Evolutionary conservation across 108 stramenopile genomes (phyloP), one percentile per base, ranked within the genome.

Genomic region (Aurantiochytrium sp.): DNA sequence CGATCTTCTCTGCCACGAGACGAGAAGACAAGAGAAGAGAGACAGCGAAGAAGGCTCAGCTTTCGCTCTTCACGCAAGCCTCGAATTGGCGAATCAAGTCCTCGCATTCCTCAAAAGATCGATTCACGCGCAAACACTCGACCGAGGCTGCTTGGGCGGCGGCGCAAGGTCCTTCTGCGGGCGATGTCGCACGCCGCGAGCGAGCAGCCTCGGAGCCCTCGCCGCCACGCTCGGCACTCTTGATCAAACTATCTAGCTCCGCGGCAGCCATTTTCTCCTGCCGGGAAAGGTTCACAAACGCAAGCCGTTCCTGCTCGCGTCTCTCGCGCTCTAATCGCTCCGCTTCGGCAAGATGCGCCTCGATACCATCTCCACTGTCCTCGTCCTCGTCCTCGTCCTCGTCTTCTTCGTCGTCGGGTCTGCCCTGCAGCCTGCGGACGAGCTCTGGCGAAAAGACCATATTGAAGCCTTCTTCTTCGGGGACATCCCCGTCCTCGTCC

Each of bases 361-460:
- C 64, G 42, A 69, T 18, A 23, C 64, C 64, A 18, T 28, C 64
- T 8, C 25, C 64, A 69, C 21, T 4, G 10, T 69, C 64, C 8
- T 14, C 64, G 4, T 42, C 35, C 21, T 69, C 42, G 64, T 69
- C 42, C 42, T 69, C 64, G 42, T 69, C 64, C 21, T 69, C 64
- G 42, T 69, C 64, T 6, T 69, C 64, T 18, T 53, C 76, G 45
- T 47, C 49, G 25, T 53, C 76, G n/a, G 76, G 76, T 23, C 25
- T 28, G 51, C 76, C 76, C 51, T 83, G 76, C 49, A 83, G 51
- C 4, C 76, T 83, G 18, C 76, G 76, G 18, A 83, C 76, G 45
- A 83, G 76, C 76, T 83, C 76, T 6, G 76, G 76, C 49, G 76
- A 83, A 45, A 83, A 83, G 10, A 83, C 76, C 51, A 83, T 53